Evolutionary conservation across 2,329 filamentous ascomycete genomes (phyloP).

Genomic region (Pseudogymnoascus sp.): DNA sequence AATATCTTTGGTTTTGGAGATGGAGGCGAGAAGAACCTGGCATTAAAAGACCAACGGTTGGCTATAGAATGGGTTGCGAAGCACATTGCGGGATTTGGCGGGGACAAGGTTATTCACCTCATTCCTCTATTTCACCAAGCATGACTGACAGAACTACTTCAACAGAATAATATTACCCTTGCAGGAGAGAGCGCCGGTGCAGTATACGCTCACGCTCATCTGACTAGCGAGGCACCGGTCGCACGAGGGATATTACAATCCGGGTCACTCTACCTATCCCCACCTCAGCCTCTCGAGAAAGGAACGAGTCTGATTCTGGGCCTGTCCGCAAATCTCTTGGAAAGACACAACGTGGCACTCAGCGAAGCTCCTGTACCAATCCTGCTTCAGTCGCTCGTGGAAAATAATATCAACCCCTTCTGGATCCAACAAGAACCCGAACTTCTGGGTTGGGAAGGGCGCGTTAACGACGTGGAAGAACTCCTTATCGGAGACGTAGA

Average conservation of each 20-base stretch:
- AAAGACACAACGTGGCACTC: slow-evolving; percentile 25
- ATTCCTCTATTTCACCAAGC: background rate
- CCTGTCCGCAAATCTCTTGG: slow-evolving; percentile 25
- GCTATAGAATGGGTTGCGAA: slow-evolving; percentile 28
- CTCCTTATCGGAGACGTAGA: slow-evolving; percentile 38
- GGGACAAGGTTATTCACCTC: slow-evolving; percentile 21
- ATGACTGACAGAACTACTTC: background rate
- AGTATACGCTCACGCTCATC: slow-evolving; percentile 37
- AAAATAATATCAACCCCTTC: slow-evolving; percentile 33
- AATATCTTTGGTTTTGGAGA: slow-evolving; percentile 40
- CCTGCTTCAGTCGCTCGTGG: slow-evolving; percentile 30
- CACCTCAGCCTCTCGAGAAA: slow-evolving; percentile 32
- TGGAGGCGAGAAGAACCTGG: slow-evolving; percentile 33
- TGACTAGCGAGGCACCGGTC: slow-evolving; percentile 28
- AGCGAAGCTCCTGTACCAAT: slow-evolving; percentile 25
- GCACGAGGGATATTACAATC: slow-evolving; percentile 34
- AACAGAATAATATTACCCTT: slow-evolving; percentile 34
- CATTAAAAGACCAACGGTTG: slow-evolving; percentile 29
- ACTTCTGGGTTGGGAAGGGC: slow-evolving; percentile 32
- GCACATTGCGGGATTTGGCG: slow-evolving; percentile 25
- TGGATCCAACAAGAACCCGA: slow-evolving; percentile 34
- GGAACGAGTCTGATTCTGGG: slow-evolving; percentile 27
- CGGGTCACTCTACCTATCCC: slow-evolving; percentile 36
- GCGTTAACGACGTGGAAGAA: slow-evolving; percentile 28
- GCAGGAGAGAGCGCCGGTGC: slow-evolving; percentile 40